Percentiles rank a stretch among this genome's conserved stretches.
Evolutionary conservation across 495 filamentous ascomycete genomes (phyloP).

Genomic region (Penicillium antarcticum): DNA sequence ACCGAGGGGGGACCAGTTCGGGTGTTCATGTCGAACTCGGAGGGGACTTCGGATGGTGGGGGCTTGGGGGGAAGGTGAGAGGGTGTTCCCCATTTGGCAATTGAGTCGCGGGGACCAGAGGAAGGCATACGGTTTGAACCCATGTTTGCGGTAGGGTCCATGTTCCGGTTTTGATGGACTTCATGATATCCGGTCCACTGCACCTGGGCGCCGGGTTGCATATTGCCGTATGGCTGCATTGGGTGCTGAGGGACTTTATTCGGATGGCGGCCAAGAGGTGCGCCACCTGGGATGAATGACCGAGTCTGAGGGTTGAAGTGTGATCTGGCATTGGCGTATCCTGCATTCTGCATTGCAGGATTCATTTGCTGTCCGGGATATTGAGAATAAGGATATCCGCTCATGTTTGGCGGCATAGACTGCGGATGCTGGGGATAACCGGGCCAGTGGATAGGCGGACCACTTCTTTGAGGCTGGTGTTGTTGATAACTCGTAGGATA

Average conservation of each 20-base stretch:
- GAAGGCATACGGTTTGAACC: conserved; percentile 17
- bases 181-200: conserved; percentile 40
- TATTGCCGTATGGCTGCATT: conserved; percentile 28
- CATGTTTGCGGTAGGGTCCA: conserved; percentile 6
- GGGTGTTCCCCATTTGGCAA: conserved; percentile 55
- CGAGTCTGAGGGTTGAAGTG: conserved; percentile 92
- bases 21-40: conserved; percentile 40
- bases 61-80: conserved; percentile 54
- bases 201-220: conserved; percentile 20
- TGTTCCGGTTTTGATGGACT: conserved; percentile 17
- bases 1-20: conserved; percentile 21
- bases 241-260: conserved; percentile 27
- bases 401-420: conserved; percentile 38
- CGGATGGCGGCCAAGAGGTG: conserved; percentile 28
- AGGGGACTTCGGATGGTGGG: conserved; percentile 50
- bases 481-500: conserved; percentile 45
- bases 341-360: conserved; percentile 60
- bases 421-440: conserved; percentile 26
- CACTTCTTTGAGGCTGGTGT: conserved; percentile 29
- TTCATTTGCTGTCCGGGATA: conserved; percentile 68
- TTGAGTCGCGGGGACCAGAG: conserved; percentile 34
- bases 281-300: conserved; percentile 70
- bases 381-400: conserved; percentile 73
- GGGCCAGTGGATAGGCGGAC: conserved; percentile 36
- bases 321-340: conserved; percentile 73